A percentile compares a stretch with the other conserved stretches of the same genome.
phyloP scores from a whole-genome alignment of 331 rosid genomes.

The Arachis monticola region DNA sequence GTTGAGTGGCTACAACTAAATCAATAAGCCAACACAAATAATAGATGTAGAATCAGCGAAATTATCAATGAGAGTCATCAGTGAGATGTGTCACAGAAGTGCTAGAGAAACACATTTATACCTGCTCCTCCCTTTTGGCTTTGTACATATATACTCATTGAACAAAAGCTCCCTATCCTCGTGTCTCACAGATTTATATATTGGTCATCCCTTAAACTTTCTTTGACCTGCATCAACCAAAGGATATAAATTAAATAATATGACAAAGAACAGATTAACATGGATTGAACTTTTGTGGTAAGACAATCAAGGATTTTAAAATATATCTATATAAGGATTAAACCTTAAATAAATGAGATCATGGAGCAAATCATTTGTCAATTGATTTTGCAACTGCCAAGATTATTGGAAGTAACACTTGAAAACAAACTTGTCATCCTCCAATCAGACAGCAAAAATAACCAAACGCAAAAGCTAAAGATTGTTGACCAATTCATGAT shows the following conservation, averaged over 20 bases:
- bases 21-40: slow-evolving; percentile 14
- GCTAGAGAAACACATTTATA: slow-evolving; percentile 39
- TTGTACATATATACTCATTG: slow-evolving; percentile 76
- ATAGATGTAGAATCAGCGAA: slow-evolving; percentile 28
- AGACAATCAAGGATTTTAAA: neutral
- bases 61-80: neutral
- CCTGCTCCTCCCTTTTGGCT: slow-evolving; percentile 95
- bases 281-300: neutral
- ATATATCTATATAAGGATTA: neutral
- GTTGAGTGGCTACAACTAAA: slow-evolving; percentile 8
- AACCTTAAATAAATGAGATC: neutral
- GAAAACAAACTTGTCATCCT: slow-evolving; percentile 1
- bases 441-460: slow-evolving; percentile 17
- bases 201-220: slow-evolving; percentile 80
- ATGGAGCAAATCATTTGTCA: slow-evolving; percentile 9
- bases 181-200: slow-evolving; percentile 82
- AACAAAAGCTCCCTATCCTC: slow-evolving; percentile 87
- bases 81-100: neutral
- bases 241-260: slow-evolving; percentile 22
- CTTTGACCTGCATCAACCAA: slow-evolving; percentile 71
- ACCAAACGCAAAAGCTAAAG: slow-evolving; percentile 3
- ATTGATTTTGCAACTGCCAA: slow-evolving; percentile 19
- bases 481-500: slow-evolving; percentile 29
- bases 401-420: neutral
- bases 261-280: slow-evolving; percentile 16